Evolutionary conservation across 2,329 filamentous ascomycete genomes (phyloP), one percentile per base, ranked within the genome.

Genomic region (Colletotrichum karsti): DNA sequence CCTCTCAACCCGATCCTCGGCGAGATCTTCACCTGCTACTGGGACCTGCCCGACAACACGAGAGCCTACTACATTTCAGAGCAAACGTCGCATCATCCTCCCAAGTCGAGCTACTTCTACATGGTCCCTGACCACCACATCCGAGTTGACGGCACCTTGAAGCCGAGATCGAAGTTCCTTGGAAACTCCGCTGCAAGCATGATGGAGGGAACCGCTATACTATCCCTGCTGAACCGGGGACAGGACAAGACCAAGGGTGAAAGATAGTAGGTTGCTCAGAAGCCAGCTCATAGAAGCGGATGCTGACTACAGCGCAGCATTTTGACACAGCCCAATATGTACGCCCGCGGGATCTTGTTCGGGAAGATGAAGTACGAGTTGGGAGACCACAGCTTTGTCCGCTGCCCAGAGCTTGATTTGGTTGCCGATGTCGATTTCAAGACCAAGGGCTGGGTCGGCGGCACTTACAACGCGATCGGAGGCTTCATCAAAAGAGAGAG

Each of bases 361-460:
- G 96, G 96, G 53, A 98, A 98, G 80, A 98, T 99, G 96, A 98
- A 98, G 80, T 99, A 98, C 80, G 96, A 99, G 83, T 89, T 99
- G 7, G 96, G 95, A 71, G 95, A 98, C 78, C 95, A 97, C 82
- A 97, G 95, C 78, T 93, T 94, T 74, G 93, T 99, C 20, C 89
- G 91, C 72, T 98, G 96, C 78, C 94, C 95, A 0, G 95, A 98
- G 78, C 88, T 94, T 18, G 91, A 94, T 65, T 85, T 99, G 18
- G 88, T 90, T 26, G 95, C 94, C 68, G 95, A 99, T 77, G 90
- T 99, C 69, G 96, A 99, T 72, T 99, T 99, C 87, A 98, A 98
- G 83, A 97, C 94, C 58, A 98, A 98, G 81, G 96, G 96, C 5
- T 99, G 97, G 88, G 95, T 99, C 71, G 92, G 94, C 58, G 96